Conservation (phyloP, 2,329 filamentous ascomycete genomes). For the Ceratocystis albifundus region DNA sequence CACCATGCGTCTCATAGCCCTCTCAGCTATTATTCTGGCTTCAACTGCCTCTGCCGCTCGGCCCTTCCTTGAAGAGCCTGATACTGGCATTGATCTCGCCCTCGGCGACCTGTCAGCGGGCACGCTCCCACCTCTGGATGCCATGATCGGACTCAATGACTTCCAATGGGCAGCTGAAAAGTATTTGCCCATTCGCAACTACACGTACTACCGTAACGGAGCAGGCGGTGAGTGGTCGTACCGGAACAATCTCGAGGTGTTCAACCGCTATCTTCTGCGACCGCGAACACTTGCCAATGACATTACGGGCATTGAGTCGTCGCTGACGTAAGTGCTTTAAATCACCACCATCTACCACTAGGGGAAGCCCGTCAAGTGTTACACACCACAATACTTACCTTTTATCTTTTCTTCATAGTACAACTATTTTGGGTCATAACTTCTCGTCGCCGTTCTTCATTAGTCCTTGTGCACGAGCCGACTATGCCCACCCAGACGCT, state of each 20-base stretch:
- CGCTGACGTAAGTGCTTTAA: slow-evolving; percentile 27
- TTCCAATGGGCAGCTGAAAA: slow-evolving; percentile 40
- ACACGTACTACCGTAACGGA: slow-evolving; percentile 40
- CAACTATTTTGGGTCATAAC: slow-evolving; percentile 38
- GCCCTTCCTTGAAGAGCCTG: slow-evolving; percentile 36
- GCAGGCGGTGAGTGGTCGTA: slow-evolving; percentile 42
- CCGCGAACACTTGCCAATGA: slow-evolving; percentile 33
- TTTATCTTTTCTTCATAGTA: slow-evolving; percentile 26
- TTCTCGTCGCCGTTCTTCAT: slow-evolving; percentile 41
- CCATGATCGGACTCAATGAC: slow-evolving; percentile 37
- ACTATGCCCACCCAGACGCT: slow-evolving; percentile 34
- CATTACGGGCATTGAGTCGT: slow-evolving; percentile 31
- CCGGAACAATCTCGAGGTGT: slow-evolving; percentile 42
- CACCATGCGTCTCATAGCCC: slow-evolving; percentile 22
- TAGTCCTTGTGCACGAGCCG: slow-evolving; percentile 36
- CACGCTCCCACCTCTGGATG: slow-evolving; percentile 21
- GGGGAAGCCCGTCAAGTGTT: no score
- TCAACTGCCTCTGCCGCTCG: slow-evolving; percentile 34
- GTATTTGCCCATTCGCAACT: slow-evolving; percentile 33
- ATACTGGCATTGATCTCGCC: slow-evolving; percentile 36
- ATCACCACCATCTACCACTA: slow-evolving; percentile 14
- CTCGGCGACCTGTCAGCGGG: slow-evolving; percentile 30
- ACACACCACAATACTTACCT: slow-evolving; percentile 22
- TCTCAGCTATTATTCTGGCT: slow-evolving; percentile 28
- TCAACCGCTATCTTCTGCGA: slow-evolving; percentile 35